These are phyloP conservation scores for Claviceps humidiphila DNA, from an alignment of 2,329 filamentous ascomycete species.

Conservation along the genomic window DNA sequence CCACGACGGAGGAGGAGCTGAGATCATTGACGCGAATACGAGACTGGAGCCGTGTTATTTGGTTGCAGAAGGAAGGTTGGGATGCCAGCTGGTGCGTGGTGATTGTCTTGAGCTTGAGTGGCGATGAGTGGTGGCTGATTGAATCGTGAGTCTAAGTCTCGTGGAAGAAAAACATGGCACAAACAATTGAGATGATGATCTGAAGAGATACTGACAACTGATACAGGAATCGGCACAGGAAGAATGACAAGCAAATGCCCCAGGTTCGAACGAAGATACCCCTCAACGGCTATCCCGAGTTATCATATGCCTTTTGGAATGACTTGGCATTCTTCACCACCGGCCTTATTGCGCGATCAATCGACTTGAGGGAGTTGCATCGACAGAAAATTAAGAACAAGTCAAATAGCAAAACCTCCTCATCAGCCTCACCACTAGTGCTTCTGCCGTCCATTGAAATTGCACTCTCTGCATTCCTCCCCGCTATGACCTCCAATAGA, in stretches of 20 bases:
- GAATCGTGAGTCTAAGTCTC: constrained; percentile 35
- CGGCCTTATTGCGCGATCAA: constrained; percentile 36
- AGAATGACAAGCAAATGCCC: constrained; percentile 12
- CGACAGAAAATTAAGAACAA: constrained; percentile 28
- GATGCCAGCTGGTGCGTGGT: constrained; percentile 57
- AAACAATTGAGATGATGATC: constrained; percentile 7
- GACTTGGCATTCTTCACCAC: constrained; percentile 37
- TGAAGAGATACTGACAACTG: neutral
- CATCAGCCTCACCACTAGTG: constrained; percentile 28
- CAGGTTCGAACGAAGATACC: constrained; percentile 27
- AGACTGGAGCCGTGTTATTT: constrained; percentile 49
- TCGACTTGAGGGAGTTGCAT: constrained; percentile 35
- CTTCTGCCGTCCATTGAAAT: constrained; percentile 35
- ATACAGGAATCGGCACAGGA: constrained; percentile 9
- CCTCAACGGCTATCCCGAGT: constrained; percentile 29
- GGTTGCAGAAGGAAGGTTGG: constrained; percentile 65
- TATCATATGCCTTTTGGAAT: constrained; percentile 38
- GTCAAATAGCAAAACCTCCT: constrained; percentile 20
- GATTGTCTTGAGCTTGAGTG: constrained; percentile 54
- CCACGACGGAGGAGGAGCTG: constrained; percentile 39
- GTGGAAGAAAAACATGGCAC: neutral
- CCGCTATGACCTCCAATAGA: constrained; percentile 19
- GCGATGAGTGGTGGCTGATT: constrained; percentile 69
- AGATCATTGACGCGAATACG: constrained; percentile 49
- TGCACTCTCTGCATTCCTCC: constrained; percentile 33